A percentile compares a stretch with the other conserved stretches of the same genome.
Conservation (phyloP, 1,284 basidiomycete species). For the Albatrellus sp. region DNA sequence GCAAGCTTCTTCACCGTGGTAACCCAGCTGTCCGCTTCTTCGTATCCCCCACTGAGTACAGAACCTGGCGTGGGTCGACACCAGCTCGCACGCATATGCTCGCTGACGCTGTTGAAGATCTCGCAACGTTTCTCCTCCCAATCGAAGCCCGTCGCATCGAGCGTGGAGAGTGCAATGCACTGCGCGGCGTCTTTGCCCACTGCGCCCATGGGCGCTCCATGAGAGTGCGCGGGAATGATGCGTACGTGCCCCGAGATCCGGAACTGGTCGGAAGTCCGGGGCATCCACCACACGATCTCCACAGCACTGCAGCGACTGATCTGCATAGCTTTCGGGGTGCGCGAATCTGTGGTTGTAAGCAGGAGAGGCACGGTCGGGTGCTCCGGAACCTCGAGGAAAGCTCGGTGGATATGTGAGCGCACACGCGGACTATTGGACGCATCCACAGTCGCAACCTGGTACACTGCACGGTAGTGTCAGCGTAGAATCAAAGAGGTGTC, state of each 20-base stretch:
- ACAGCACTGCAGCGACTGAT: constrained; percentile 29
- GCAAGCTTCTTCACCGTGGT: constrained; percentile 22
- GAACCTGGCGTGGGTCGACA: constrained; percentile 44
- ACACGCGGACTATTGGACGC: constrained; percentile 32
- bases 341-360: constrained; percentile 42
- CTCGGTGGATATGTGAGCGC: constrained; percentile 46
- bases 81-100: constrained; percentile 51
- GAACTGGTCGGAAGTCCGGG: constrained; percentile 41
- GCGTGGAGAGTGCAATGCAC: constrained; percentile 21
- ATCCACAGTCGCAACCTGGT: constrained; percentile 50
- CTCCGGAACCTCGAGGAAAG: constrained; percentile 32
- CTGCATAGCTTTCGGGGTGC: constrained; percentile 44
- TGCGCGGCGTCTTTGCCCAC: constrained; percentile 3
- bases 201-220: background rate
- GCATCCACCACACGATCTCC: constrained; percentile 49
- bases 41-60: constrained; percentile 28
- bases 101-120: constrained; percentile 39
- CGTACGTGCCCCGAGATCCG: constrained; percentile 37
- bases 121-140: constrained; percentile 48
- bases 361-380: constrained; percentile 37
- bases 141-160: constrained; percentile 33
- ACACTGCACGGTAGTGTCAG: constrained; percentile 22
- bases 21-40: constrained; percentile 46
- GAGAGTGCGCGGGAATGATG: constrained; percentile 23
- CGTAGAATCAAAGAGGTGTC: background rate